phyloP scores from a whole-genome alignment of 1,284 basidiomycete species.

The Papiliotrema flavescens region DNA sequence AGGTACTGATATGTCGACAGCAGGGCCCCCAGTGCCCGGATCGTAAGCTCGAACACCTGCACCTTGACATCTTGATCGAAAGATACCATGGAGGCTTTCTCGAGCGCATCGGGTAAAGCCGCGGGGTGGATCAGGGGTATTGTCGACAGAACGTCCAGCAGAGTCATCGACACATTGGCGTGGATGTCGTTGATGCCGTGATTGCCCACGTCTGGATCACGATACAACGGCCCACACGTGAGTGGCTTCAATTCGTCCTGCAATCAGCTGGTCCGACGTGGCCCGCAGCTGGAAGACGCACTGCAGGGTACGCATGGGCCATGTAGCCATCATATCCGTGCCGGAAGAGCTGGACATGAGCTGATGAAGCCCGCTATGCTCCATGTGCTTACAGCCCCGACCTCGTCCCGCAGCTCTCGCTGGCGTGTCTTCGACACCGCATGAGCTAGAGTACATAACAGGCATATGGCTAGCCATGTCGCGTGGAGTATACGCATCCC shows the following conservation, averaged over 20 bases:
- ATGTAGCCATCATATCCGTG: slow-evolving; percentile 48
- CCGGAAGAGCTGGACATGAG: slow-evolving; percentile 34
- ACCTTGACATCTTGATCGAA: slow-evolving; percentile 52
- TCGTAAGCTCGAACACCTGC: slow-evolving; percentile 68
- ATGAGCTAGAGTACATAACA: neutral
- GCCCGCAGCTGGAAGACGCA: slow-evolving; percentile 13
- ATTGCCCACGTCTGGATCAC: slow-evolving; percentile 30
- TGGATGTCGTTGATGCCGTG: slow-evolving; percentile 66
- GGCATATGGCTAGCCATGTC: slow-evolving; percentile 1
- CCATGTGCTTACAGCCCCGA: neutral
- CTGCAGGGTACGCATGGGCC: slow-evolving; percentile 46
- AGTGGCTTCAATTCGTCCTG: slow-evolving; percentile 71
- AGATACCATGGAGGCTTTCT: slow-evolving; percentile 24
- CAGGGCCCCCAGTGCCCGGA: slow-evolving; percentile 81
- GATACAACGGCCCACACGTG: slow-evolving; percentile 60
- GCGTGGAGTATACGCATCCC: slow-evolving; percentile 1
- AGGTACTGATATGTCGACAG: slow-evolving; percentile 76
- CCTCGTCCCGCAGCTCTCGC: neutral
- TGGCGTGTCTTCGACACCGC: neutral
- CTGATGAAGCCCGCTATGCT: neutral
- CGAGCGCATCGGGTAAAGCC: slow-evolving; percentile 35
- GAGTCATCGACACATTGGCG: slow-evolving; percentile 53
- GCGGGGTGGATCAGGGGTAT: slow-evolving; percentile 37
- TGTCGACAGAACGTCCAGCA: slow-evolving; percentile 42
- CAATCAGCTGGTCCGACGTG: neutral